A percentile compares a stretch with the other conserved stretches of the same genome.
phyloP scores from a whole-genome alignment of 1,284 basidiomycete genomes.

The Coriolopsis trogii region DNA sequence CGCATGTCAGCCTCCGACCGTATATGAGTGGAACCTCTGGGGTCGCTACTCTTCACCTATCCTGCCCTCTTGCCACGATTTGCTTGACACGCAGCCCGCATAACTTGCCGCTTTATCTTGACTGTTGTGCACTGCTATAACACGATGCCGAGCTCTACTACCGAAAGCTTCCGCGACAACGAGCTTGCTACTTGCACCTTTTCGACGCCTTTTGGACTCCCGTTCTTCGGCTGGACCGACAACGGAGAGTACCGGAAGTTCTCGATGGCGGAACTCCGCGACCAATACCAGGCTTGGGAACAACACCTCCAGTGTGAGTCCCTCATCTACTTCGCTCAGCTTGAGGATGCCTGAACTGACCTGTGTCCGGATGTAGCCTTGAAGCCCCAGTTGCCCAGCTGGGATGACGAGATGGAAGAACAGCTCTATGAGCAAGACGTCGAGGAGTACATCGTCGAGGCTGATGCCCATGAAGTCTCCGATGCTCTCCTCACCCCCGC shows the following conservation, averaged over 20 bases:
- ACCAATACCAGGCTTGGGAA: not conserved
- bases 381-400: not conserved
- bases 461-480: too few relatives aligned
- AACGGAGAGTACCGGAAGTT: not conserved
- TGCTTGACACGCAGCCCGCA: conserved; percentile 2
- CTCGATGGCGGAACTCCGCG: not conserved
- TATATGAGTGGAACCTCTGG: not conserved
- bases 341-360: not conserved
- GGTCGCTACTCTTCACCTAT: not conserved
- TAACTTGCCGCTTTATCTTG: too few relatives aligned
- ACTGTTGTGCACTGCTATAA: not conserved
- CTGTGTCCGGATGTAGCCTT: not conserved
- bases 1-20: not conserved
- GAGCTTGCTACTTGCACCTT: not conserved
- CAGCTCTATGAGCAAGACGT: not conserved
- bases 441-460: not conserved
- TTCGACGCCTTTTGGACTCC: not conserved
- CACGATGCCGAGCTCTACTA: not conserved
- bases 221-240: not conserved
- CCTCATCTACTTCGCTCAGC: not conserved
- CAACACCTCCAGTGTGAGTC: not conserved
- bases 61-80: not conserved
- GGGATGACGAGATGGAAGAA: not conserved
- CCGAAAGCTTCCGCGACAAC: conserved; percentile 3
- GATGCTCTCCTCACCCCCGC: too few relatives aligned